A percentile compares a stretch with the other conserved stretches of the same genome.
phyloP scores from a whole-genome alignment of 192 early-diverging fungal genomes.

The Coemansia sp. region DNA sequence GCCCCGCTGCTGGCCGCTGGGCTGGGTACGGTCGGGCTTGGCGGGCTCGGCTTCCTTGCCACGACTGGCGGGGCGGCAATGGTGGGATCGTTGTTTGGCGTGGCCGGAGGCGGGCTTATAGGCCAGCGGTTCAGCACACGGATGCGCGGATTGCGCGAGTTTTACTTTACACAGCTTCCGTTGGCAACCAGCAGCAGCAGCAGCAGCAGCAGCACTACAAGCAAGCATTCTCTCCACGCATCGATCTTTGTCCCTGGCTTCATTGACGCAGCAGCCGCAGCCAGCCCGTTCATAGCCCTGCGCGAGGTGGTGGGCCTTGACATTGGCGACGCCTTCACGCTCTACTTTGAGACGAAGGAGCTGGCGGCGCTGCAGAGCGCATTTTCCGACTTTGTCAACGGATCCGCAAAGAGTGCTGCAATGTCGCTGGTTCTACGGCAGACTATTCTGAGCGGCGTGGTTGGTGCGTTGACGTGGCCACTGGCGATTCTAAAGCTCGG shows the following conservation, averaged over 20 bases:
- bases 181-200: background rate
- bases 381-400: constrained; percentile 32
- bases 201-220: background rate
- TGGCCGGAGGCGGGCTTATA: constrained; percentile 49
- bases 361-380: constrained; percentile 42
- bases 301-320: constrained; percentile 24
- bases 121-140: constrained; percentile 41
- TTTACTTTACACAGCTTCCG: constrained; percentile 34
- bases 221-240: constrained; percentile 43
- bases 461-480: constrained; percentile 44
- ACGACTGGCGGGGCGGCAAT: constrained; percentile 46
- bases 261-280: constrained; percentile 21
- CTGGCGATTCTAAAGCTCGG: constrained; percentile 39
- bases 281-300: constrained; percentile 22
- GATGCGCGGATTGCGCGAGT: constrained; percentile 40
- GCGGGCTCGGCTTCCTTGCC: constrained; percentile 42
- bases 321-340: constrained; percentile 43
- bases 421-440: constrained; percentile 42
- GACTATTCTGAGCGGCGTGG: constrained; percentile 33
- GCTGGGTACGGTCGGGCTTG: constrained; percentile 44
- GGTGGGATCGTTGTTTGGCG: constrained; percentile 49
- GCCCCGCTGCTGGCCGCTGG: constrained; percentile 53
- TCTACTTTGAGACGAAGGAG: constrained; percentile 48
- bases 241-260: constrained; percentile 50
- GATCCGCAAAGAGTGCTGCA: constrained; percentile 37